phyloP scores from a whole-genome alignment of 2,329 filamentous ascomycete genomes.

The Ceratocystis huliohia region DNA sequence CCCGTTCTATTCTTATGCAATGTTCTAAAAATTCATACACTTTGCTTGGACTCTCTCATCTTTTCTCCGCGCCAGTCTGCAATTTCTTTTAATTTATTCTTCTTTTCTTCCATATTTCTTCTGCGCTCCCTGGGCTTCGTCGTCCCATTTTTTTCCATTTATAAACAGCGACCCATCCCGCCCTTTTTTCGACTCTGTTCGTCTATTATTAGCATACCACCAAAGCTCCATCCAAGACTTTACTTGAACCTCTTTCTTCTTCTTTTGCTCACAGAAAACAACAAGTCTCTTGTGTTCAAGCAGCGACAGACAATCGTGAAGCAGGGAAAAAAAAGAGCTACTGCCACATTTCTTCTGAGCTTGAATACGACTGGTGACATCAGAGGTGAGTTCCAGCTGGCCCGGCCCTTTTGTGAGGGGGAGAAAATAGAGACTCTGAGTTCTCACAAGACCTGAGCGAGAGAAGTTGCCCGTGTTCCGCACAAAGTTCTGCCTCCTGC shows the following conservation, averaged over 20 bases:
- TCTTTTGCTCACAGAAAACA: not conserved
- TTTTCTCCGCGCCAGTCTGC: not conserved
- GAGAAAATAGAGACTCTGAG: not conserved
- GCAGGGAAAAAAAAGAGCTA: not conserved
- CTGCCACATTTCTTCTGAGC: not conserved
- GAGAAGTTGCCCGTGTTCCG: not conserved
- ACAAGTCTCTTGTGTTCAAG: no score
- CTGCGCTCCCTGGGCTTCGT: not conserved
- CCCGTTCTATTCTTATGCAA: conserved; percentile 8
- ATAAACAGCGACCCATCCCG: not conserved
- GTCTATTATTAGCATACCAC: conserved; percentile 6
- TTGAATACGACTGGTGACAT: not conserved
- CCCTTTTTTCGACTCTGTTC: conserved; percentile 10
- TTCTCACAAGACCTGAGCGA: not conserved
- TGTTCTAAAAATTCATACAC: conserved; percentile 9
- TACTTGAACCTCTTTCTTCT: conserved; percentile 7
- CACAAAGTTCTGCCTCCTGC: not conserved
- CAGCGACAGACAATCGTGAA: no score
- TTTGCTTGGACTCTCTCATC: not conserved
- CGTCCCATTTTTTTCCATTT: conserved; percentile 8
- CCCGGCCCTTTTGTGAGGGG: not conserved
- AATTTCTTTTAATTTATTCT: conserved; percentile 7
- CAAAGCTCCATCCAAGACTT: conserved; percentile 6
- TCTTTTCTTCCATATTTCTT: conserved; percentile 9
- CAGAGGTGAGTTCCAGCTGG: not conserved